Base-by-base conservation (phyloP, 2,329 filamentous ascomycete genomes). In the Penicillium fuscoglaucum region DNA sequence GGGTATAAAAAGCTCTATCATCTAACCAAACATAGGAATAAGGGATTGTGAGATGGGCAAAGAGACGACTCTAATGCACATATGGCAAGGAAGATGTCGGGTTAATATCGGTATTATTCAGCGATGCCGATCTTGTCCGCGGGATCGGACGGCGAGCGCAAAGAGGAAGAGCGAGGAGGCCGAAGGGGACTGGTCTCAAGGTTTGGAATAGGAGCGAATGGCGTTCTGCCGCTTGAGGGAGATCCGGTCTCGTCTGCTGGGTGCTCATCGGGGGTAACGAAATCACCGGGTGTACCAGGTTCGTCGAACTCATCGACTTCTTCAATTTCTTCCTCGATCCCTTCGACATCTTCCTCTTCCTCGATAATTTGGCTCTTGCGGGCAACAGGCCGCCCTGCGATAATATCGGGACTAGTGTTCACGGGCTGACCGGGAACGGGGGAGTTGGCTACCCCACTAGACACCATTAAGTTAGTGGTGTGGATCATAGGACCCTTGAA, bases 401-500 rank as follows among this genome's bases (percentile, higher is more conserved):
- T 35, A 17, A 61, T 39, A 19, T 52, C 63, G 6, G 64, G 48
- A 10, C 67, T 64, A 33, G 65, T 47, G 9, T 52, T 62, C 21
- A 63, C 63, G 26, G 66, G 64, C 35, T 70, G 68, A 6, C 68
- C 72, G n/a, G 72, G 65, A 49, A 73, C 55, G 56, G 68, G 72
- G 2, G 77, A 73, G 31, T 69, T 73, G 12, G 69, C 64, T 49
- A 72, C 68, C 2, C 73, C 74, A 35, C 70, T 66, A 15, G 72
- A 68, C 8, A 67, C 65, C 65, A 74, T 60, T 45, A 73, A 61
- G 55, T 76, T 73, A 26, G 70, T 67, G 3, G 76, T 74, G 57
- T 77, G 74, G 10, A 79, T 64, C 69, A 75, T 75, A 5, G 78
- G 78, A 0, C 78, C 78, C 57, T 78, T 78, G 64, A 80, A 80